These are phyloP conservation scores for Hymenoscyphus albidus DNA, from an alignment of 2,329 filamentous ascomycete genomes.

Conservation along the genomic window DNA sequence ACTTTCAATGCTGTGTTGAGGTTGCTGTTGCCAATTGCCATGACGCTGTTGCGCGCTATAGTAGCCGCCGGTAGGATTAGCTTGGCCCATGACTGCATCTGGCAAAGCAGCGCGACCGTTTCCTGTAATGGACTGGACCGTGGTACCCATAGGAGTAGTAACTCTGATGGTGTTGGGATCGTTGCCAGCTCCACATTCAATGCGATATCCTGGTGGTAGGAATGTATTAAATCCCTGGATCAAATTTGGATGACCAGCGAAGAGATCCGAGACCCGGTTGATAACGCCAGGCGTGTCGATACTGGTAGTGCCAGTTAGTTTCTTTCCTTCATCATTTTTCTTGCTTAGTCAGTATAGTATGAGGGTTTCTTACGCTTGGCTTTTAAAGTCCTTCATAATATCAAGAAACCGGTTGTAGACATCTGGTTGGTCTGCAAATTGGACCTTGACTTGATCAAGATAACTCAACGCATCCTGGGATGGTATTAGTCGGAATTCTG, in stretches of 20 bases:
- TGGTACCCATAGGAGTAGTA: conserved; percentile 96
- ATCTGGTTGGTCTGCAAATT: conserved; percentile 93
- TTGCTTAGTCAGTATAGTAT: background rate
- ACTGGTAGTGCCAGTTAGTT: conserved; percentile 41
- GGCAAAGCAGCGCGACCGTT: conserved; percentile 43
- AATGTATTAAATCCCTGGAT: conserved; percentile 99
- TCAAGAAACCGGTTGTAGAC: conserved; percentile 96
- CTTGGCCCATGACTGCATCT: conserved; percentile 31
- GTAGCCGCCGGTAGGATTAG: conserved; percentile 37
- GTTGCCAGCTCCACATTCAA: conserved; percentile 90
- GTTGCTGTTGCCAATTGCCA: conserved; percentile 52
- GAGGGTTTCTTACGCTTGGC: conserved; percentile 68
- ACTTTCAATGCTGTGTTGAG: conserved; percentile 58
- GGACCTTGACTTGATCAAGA: conserved; percentile 96
- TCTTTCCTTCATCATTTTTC: background rate
- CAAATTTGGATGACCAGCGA: conserved; percentile 89
- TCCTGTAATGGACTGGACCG: conserved; percentile 75
- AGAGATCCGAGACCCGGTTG: conserved; percentile 90
- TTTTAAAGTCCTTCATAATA: conserved; percentile 99
- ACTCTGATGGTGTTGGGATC: conserved; percentile 96
- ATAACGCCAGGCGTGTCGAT: conserved; percentile 98
- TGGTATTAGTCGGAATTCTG: conserved; percentile 15
- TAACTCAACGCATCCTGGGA: conserved; percentile 80
- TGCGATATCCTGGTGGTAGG: conserved; percentile 88
- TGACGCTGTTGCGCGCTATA: conserved; percentile 34